phyloP scores from a whole-genome alignment of 371 early-diverging fungal species.

The Mortierella sp. region DNA sequence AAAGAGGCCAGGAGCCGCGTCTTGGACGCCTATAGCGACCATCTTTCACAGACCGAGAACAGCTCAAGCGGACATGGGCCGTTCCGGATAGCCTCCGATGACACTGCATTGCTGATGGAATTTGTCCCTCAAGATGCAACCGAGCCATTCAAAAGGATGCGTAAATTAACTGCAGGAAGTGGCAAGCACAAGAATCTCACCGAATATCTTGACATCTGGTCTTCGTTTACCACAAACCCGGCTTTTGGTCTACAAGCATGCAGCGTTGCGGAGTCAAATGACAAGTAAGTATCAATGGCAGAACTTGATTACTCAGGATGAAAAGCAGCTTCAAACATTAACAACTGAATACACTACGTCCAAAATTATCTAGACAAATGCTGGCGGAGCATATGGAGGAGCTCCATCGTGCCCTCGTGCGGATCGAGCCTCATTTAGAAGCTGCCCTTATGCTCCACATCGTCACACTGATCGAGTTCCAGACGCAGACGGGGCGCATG shows the following conservation, averaged over 20 bases:
- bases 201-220: constrained; percentile 23
- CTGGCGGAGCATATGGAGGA: constrained; percentile 22
- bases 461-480: constrained; percentile 43
- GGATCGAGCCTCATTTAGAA: constrained; percentile 20
- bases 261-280: not conserved
- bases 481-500: constrained; percentile 42
- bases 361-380: not conserved
- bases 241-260: not conserved
- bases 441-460: constrained; percentile 44
- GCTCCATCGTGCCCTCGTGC: constrained; percentile 10
- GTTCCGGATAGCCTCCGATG: constrained; percentile 16
- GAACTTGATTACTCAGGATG: too few relatives aligned
- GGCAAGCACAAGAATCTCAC: constrained; percentile 47
- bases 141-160: constrained; percentile 23
- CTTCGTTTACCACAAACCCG: not conserved
- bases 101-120: constrained; percentile 2
- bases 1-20: constrained; percentile 2
- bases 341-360: too few relatives aligned
- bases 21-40: not conserved
- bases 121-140: constrained; percentile 1
- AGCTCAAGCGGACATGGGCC: constrained; percentile 3
- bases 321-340: too few relatives aligned
- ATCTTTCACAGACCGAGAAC: not conserved
- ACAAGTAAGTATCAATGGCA: constrained; percentile 12
- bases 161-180: constrained; percentile 37